Conservation (phyloP, 805 yeast genomes). For the Monosporozyma yasuniensis region DNA sequence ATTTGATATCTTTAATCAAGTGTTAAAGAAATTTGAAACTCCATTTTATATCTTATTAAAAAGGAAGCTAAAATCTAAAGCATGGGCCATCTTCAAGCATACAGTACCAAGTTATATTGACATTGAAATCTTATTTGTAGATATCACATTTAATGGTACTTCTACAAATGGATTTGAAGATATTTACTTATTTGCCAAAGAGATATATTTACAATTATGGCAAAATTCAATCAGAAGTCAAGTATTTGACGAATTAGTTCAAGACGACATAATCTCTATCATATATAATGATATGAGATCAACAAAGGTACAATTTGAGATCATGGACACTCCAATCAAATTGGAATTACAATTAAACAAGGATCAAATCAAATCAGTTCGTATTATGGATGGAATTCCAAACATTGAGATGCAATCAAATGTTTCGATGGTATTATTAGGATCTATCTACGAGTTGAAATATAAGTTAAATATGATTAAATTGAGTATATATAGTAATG, state of each 20-base stretch:
- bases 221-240: conserved; percentile 10
- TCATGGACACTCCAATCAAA: conserved; percentile 2
- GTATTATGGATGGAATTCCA: conserved; percentile 6
- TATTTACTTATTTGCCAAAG: conserved; percentile 23
- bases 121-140: conserved; percentile 12
- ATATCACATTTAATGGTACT: conserved; percentile 8
- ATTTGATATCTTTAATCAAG: conserved; percentile 31
- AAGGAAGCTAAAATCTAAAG: conserved; percentile 17
- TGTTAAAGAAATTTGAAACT: conserved; percentile 21
- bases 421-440: conserved; percentile 15
- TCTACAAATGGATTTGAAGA: conserved; percentile 11
- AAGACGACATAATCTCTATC: conserved; percentile 9
- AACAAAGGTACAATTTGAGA: conserved; percentile 11
- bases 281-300: conserved; percentile 17
- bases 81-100: conserved; percentile 32
- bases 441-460: conserved; percentile 16
- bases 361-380: conserved; percentile 15
- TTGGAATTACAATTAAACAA: conserved; percentile 14
- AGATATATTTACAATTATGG: conserved; percentile 16
- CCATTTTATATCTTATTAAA: conserved; percentile 33
- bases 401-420: conserved; percentile 5
- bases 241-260: conserved; percentile 11
- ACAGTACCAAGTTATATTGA: conserved; percentile 30
- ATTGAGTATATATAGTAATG: neutral
- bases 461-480: conserved; percentile 8